Percentiles rank a stretch among this genome's conserved stretches.
Conservation (phyloP, 2,329 filamentous ascomycete genomes). For the Curvularia lunata region DNA sequence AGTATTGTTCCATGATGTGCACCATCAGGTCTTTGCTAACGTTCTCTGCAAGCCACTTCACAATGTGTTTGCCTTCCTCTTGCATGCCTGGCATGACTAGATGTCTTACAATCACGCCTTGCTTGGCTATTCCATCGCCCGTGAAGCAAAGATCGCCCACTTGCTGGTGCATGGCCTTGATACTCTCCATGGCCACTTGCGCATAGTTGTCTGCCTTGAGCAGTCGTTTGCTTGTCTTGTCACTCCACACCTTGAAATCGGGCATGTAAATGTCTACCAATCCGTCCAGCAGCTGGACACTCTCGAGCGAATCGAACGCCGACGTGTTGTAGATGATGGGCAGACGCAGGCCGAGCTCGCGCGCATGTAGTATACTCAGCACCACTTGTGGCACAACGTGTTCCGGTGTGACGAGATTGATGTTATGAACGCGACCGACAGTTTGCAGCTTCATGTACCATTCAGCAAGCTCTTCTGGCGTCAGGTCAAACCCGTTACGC, state of each 20-base stretch:
- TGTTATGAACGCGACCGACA: conserved; percentile 83
- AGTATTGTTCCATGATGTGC: conserved; percentile 90
- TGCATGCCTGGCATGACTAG: conserved; percentile 85
- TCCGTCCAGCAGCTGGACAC: conserved; percentile 75
- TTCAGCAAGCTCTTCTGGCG: conserved; percentile 76
- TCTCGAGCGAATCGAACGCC: conserved; percentile 77
- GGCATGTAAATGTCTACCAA: conserved; percentile 87
- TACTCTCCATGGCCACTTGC: conserved; percentile 73
- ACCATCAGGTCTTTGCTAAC: conserved; percentile 78
- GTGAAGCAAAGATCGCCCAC: conserved; percentile 86
- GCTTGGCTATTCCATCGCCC: conserved; percentile 78
- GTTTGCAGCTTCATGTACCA: conserved; percentile 86
- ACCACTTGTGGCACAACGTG: conserved; percentile 86
- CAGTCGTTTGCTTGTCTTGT: conserved; percentile 69
- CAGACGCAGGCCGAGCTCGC: conserved; percentile 70
- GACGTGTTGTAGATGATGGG: conserved; percentile 88
- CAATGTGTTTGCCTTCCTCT: conserved; percentile 74
- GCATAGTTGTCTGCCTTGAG: conserved; percentile 82
- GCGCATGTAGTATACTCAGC: conserved; percentile 75
- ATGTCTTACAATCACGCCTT: conserved; percentile 76
- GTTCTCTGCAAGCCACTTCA: conserved; percentile 75
- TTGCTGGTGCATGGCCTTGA: conserved; percentile 79
- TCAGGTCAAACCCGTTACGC: conserved; percentile 79
- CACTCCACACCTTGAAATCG: conserved; percentile 83
- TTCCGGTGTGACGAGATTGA: conserved; percentile 86